A percentile compares a stretch with the other conserved stretches of the same genome.
Conservation (phyloP, 2,329 filamentous ascomycete genomes). For the Fusarium irregulare region DNA sequence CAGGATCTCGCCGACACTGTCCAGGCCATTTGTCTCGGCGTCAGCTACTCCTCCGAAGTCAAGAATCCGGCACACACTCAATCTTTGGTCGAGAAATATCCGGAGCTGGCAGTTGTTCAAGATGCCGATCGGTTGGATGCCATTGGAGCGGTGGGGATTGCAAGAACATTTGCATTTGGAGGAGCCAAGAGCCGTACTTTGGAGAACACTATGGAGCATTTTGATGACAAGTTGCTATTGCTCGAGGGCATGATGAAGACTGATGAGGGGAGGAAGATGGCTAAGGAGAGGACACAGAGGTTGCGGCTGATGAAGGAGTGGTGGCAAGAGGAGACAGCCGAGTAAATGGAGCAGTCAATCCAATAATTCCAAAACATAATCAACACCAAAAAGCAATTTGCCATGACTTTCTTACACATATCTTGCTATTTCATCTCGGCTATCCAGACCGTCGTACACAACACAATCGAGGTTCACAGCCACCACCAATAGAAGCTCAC, state of each 20-base stretch:
- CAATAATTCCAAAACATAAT: background rate
- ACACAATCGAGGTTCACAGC: background rate
- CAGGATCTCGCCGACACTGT: conserved; percentile 71
- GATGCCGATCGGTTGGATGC: conserved; percentile 95
- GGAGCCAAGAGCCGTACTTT: conserved; percentile 72
- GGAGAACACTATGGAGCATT: conserved; percentile 76
- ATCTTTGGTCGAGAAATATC: conserved; percentile 71
- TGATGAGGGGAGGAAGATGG: conserved; percentile 63
- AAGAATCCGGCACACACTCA: conserved; percentile 70
- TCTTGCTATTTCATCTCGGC: background rate
- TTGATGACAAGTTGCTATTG: conserved; percentile 78
- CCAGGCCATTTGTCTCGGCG: conserved; percentile 77
- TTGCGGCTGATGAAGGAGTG: conserved; percentile 65
- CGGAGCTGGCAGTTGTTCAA: conserved; percentile 79
- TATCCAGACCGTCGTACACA: background rate
- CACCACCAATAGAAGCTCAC: background rate
- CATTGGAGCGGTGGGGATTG: conserved; percentile 87
- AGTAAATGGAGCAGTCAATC: background rate
- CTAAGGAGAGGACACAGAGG: conserved; percentile 64
- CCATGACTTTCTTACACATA: background rate
- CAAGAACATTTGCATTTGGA: conserved; percentile 71
- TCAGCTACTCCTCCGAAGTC: conserved; percentile 82
- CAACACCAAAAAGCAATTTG: background rate
- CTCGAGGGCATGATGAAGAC: conserved; percentile 76
- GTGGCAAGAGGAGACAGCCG: conserved; percentile 65